Percentiles rank a stretch among this genome's conserved stretches.
Conservation (phyloP, 2,329 filamentous ascomycete genomes). For the Scolecobasidium constrictum region DNA sequence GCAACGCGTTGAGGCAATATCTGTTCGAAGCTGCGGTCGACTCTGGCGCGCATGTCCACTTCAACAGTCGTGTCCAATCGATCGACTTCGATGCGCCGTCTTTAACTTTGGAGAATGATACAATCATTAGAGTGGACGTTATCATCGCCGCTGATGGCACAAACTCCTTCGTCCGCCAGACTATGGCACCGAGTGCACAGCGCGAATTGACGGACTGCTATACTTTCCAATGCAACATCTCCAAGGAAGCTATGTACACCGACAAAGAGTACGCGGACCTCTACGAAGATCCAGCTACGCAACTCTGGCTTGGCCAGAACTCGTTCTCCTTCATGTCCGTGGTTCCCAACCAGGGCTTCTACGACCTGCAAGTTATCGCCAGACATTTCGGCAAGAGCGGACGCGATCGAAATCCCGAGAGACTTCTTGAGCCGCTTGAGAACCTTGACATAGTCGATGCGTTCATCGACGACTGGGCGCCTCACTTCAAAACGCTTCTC, state of each 20-base stretch:
- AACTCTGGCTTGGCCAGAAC: neutral
- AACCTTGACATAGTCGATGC: neutral
- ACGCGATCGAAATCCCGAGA: neutral
- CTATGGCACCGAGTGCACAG: slow-evolving; percentile 2
- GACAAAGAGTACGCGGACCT: neutral
- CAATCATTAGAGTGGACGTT: slow-evolving; percentile 3
- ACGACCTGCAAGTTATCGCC: slow-evolving; percentile 3
- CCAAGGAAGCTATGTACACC: neutral
- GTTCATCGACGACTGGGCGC: neutral
- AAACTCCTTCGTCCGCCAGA: slow-evolving; percentile 5
- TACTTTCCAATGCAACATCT: slow-evolving; percentile 1
- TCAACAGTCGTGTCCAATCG: neutral
- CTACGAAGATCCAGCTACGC: neutral
- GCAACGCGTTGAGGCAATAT: slow-evolving; percentile 5
- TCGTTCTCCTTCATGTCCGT: neutral
- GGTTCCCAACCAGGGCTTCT: neutral
- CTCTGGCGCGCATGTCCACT: slow-evolving; percentile 1
- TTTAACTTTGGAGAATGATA: slow-evolving; percentile 3
- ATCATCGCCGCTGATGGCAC: slow-evolving; percentile 11
- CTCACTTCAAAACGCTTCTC: neutral
- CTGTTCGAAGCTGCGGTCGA: neutral
- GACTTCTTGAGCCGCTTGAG: neutral
- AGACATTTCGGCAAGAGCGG: neutral
- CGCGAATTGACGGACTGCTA: neutral
- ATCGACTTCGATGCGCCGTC: slow-evolving; percentile 4